Evolutionary conservation across 2,329 filamentous ascomycete species (phyloP).

Genomic region (Myotisia sp.): DNA sequence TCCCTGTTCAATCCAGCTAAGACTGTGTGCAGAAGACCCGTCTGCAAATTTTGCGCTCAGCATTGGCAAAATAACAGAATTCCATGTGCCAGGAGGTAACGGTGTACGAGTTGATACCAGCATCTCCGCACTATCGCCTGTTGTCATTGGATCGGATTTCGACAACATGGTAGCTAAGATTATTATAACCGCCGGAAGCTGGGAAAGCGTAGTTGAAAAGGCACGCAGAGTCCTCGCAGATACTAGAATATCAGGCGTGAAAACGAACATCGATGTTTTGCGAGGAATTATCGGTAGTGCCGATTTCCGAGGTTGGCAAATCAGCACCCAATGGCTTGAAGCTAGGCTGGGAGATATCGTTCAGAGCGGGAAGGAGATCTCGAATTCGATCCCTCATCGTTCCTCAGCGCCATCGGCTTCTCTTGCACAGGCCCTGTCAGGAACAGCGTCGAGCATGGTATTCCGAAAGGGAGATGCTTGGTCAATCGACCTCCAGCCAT

Average conservation of each 20-base stretch:
- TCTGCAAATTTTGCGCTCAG: slow-evolving; percentile 41
- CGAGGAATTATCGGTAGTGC: slow-evolving; percentile 38
- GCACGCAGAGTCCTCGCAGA: slow-evolving; percentile 42
- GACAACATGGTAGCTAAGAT: slow-evolving; percentile 48
- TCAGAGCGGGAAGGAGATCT: slow-evolving; percentile 19
- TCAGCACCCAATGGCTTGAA: slow-evolving; percentile 47
- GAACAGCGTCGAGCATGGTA: slow-evolving; percentile 21
- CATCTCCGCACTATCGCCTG: slow-evolving; percentile 29
- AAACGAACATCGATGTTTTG: slow-evolving; percentile 44
- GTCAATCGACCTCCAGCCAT: slow-evolving; percentile 36
- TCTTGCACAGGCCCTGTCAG: slow-evolving; percentile 10
- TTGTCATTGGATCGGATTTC: slow-evolving; percentile 41
- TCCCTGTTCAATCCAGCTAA: slow-evolving; percentile 40
- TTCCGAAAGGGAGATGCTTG: slow-evolving; percentile 48
- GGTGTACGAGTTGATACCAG: slow-evolving; percentile 46
- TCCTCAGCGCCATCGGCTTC: slow-evolving; percentile 18
- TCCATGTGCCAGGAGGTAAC: slow-evolving; percentile 42
- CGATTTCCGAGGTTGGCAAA: slow-evolving; percentile 35
- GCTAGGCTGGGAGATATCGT: slow-evolving; percentile 32
- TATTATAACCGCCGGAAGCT: slow-evolving; percentile 41
- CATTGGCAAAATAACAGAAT: slow-evolving; percentile 44
- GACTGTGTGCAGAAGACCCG: slow-evolving; percentile 44
- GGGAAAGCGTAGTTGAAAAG: slow-evolving; percentile 40
- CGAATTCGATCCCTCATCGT: slow-evolving; percentile 13
- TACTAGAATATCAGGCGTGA: slow-evolving; percentile 41